Conservation (phyloP, 2,329 filamentous ascomycete species). For the Phialophora chinensis region DNA sequence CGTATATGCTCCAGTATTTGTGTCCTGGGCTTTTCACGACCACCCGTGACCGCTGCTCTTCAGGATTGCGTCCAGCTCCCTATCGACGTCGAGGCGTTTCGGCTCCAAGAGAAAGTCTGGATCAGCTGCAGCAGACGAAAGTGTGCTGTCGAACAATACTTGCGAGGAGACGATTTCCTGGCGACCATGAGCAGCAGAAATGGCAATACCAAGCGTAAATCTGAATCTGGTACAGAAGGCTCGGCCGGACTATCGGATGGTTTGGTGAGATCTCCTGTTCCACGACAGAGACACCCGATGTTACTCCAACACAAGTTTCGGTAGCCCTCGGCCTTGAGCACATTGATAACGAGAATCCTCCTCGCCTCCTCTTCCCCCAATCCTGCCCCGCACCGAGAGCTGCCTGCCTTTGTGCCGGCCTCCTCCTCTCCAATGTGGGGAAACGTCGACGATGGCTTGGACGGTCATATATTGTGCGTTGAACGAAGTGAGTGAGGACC, state of each 20-base stretch:
- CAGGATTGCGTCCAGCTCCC: background rate
- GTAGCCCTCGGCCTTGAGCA: slow-evolving; percentile 9
- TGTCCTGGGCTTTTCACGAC: too few species aligned
- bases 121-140: background rate
- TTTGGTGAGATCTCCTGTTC: background rate
- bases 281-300: background rate
- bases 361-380: slow-evolving; percentile 4
- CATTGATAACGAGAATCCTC: background rate
- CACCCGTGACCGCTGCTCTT: too few species aligned
- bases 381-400: slow-evolving; percentile 4
- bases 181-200: background rate
- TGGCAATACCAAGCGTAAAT: background rate
- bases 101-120: background rate
- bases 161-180: background rate
- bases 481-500: background rate
- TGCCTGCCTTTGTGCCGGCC: background rate
- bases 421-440: slow-evolving; percentile 19
- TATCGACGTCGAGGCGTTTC: background rate
- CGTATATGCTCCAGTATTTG: too few species aligned
- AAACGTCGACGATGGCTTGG: background rate
- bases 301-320: background rate
- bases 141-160: background rate
- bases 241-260: background rate
- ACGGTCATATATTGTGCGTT: background rate
- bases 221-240: background rate